Base-by-base conservation (phyloP, 176 grass and related monocot genomes). In the Lolium perenne region DNA sequence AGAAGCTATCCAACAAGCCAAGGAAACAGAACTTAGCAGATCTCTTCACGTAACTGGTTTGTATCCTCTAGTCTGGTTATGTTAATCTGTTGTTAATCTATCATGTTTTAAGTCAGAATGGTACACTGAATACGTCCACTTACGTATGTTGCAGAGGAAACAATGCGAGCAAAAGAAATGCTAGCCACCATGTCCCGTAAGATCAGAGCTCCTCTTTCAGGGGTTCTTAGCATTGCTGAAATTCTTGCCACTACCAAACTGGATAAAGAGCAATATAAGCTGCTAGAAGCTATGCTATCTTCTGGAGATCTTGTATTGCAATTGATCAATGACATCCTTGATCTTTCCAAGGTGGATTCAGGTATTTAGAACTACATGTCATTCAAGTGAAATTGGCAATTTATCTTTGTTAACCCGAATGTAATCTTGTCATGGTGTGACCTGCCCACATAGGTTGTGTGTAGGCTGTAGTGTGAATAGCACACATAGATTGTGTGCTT, bases 311-410 rank as follows among this genome's bases (percentile, higher is more conserved):
- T 97, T 50, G 91, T 97, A 90, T 77, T 97, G 82, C 93, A 95
- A 80, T 72, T 97, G 77, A 97, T 97, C 50, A 97, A 97, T 82
- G 95, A 97, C 76, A 97, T 97, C 69, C 95, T 97, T 86, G 95
- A 97, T 87, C 91, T 97, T 86, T 97, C 95, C n/a, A 97, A 97
- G 87, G 95, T 95, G 54, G 95, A 97, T 47, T 97, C 93, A 95
- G 95, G 95, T 97, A 95, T 41, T 57, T 76, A 38, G 78, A 60
- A 64, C 63, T 10, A 84, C 45, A 77, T 49, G 11, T 69, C 49
- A 83, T 29, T 48, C 38, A 20, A 64, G 26, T 14, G 7, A 77
- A 21, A 50, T 70, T 10, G 13, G 10, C 22, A 20, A 60, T 59
- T 90, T 83, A 81, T 79, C 10, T 20, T 75, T 74, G 59, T 66